A percentile compares a stretch with the other conserved stretches of the same genome.
These are phyloP conservation scores for Colletotrichum coccodes DNA, from an alignment of 2,329 filamentous ascomycete species.

Conservation along the genomic window DNA sequence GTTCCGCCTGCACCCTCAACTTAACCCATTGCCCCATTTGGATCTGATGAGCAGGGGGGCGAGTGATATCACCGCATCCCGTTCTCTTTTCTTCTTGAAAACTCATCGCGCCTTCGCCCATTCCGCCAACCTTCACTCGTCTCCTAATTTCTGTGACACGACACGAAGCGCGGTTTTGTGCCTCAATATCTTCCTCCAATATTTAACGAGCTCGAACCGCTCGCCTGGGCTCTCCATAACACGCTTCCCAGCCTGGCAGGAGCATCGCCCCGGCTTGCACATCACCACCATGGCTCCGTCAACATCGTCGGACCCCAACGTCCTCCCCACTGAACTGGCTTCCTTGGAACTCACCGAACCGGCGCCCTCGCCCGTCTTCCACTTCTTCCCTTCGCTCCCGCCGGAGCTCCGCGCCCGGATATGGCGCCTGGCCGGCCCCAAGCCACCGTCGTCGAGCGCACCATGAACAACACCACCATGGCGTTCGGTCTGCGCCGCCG, in stretches of 20 bases:
- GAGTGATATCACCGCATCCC: background rate
- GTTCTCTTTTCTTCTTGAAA: background rate
- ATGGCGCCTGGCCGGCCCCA: slow-evolving; percentile 11
- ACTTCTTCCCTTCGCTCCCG: slow-evolving; percentile 6
- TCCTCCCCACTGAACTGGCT: background rate
- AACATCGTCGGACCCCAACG: background rate
- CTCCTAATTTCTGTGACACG: background rate
- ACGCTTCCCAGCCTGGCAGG: background rate
- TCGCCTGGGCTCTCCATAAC: no score
- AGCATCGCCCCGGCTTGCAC: background rate
- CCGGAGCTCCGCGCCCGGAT: slow-evolving; percentile 12
- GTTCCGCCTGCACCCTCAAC: background rate
- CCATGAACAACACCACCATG: slow-evolving; percentile 2
- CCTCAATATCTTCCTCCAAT: background rate
- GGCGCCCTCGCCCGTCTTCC: background rate
- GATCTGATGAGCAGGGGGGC: background rate
- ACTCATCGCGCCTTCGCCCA: background rate
- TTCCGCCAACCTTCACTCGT: background rate
- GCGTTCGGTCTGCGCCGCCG: slow-evolving; percentile 7
- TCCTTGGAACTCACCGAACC: background rate
- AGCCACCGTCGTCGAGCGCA: slow-evolving; percentile 1
- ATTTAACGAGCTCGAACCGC: background rate
- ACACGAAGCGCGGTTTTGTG: background rate
- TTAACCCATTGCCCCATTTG: background rate
- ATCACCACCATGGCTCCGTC: background rate